phyloP scores from a whole-genome alignment of 2,329 filamentous ascomycete species.

The Didymella exigua region DNA sequence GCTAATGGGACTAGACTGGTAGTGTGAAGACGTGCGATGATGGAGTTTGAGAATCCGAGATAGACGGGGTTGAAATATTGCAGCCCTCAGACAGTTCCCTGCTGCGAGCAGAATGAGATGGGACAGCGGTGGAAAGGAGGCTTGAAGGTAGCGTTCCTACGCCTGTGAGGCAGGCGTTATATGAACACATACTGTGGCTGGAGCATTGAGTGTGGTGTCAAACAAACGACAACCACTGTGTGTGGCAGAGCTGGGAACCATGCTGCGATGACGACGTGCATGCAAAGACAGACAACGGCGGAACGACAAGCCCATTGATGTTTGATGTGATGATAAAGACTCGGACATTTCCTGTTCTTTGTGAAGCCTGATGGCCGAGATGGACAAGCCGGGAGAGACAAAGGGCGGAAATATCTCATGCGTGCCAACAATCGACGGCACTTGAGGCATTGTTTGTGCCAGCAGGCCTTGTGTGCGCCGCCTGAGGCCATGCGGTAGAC shows the following conservation, averaged over 20 bases:
- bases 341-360: not conserved
- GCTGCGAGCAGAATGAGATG: too few species aligned
- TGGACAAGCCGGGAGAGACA: not conserved
- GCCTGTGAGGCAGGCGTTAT: not conserved
- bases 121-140: not conserved
- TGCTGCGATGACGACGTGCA: not conserved
- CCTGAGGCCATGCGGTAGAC: not conserved
- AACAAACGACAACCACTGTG: slow-evolving; percentile 7
- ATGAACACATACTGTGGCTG: not conserved
- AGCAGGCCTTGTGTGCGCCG: not conserved
- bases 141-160: not conserved
- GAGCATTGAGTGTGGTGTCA: not conserved
- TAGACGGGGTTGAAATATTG: too few species aligned
- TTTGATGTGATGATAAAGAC: not conserved
- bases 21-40: too few species aligned
- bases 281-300: not conserved
- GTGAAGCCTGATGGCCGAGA: not conserved
- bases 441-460: not conserved
- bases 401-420: not conserved
- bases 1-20: not conserved
- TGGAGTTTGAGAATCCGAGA: too few species aligned
- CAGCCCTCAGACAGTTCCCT: too few species aligned
- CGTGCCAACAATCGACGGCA: not conserved
- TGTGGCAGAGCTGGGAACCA: not conserved
- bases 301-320: not conserved